Percentiles rank a stretch among this genome's conserved stretches.
phyloP scores from a whole-genome alignment of 2,329 filamentous ascomycete species.

The Ophiostoma angusticollis region DNA sequence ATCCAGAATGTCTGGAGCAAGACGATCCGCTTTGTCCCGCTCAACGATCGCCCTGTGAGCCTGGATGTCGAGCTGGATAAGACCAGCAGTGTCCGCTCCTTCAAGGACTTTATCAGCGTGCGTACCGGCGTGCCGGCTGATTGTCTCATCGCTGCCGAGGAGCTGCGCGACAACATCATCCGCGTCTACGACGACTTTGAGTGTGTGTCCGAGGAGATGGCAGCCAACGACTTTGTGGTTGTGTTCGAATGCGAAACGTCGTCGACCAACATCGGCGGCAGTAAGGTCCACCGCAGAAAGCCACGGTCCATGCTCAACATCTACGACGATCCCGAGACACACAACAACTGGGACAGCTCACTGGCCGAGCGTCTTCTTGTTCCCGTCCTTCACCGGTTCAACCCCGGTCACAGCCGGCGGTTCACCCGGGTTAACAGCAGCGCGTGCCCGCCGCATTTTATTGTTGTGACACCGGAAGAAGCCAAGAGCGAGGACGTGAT shows the following conservation, averaged over 20 bases:
- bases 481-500: constrained; percentile 54
- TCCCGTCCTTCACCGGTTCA: constrained; percentile 52
- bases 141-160: constrained; percentile 66
- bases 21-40: constrained; percentile 62
- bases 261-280: constrained; percentile 65
- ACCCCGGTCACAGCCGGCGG: constrained; percentile 16
- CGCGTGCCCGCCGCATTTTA: constrained; percentile 49
- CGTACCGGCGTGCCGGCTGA: constrained; percentile 51
- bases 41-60: constrained; percentile 55
- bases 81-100: constrained; percentile 51
- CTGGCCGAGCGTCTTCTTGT: constrained; percentile 56
- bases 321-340: constrained; percentile 34
- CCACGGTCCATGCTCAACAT: constrained; percentile 38
- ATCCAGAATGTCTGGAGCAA: constrained; percentile 73
- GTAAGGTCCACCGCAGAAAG: constrained; percentile 31
- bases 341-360: constrained; percentile 41
- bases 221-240: constrained; percentile 50
- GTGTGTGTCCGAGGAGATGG: constrained; percentile 60
- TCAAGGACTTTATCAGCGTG: constrained; percentile 60
- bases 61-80: constrained; percentile 73
- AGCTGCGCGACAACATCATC: constrained; percentile 76
- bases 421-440: constrained; percentile 12
- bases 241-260: constrained; percentile 64
- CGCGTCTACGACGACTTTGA: constrained; percentile 63
- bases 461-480: constrained; percentile 64